Percentiles rank a stretch among this genome's conserved stretches.
phyloP scores from a whole-genome alignment of 2,329 filamentous ascomycete genomes.

The Trichophyton mentagrophytes region DNA sequence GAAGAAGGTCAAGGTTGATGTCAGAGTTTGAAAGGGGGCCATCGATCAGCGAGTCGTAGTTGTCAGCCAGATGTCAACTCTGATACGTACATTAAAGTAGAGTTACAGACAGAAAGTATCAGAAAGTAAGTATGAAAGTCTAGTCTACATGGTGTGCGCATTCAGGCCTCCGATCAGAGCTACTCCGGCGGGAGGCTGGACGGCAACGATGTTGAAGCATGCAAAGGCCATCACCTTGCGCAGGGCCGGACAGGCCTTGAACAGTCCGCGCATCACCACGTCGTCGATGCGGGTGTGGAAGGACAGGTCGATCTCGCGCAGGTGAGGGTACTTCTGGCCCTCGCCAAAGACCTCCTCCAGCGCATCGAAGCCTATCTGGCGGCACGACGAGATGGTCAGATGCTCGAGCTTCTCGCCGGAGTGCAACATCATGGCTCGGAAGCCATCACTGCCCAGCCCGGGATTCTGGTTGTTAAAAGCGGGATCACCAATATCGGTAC shows the following conservation, averaged over 20 bases:
- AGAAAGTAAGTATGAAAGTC: neutral
- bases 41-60: no score
- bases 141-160: constrained; percentile 29
- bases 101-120: no score
- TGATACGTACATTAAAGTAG: no score
- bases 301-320: constrained; percentile 62
- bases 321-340: constrained; percentile 33
- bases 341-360: constrained; percentile 63
- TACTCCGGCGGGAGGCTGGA: constrained; percentile 44
- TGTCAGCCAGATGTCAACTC: no score
- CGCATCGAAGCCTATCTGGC: constrained; percentile 60
- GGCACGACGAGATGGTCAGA: constrained; percentile 71
- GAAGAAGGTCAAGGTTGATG: no score
- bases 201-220: constrained; percentile 47
- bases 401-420: constrained; percentile 54
- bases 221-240: constrained; percentile 49
- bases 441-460: constrained; percentile 63
- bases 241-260: constrained; percentile 35
- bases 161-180: constrained; percentile 48
- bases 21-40: no score
- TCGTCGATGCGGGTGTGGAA: constrained; percentile 44
- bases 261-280: constrained; percentile 32
- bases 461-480: constrained; percentile 19
- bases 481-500: constrained; percentile 21
- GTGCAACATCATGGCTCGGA: constrained; percentile 71